Conservation (phyloP, 495 filamentous ascomycete genomes). For the Trichoderma reesei region DNA sequence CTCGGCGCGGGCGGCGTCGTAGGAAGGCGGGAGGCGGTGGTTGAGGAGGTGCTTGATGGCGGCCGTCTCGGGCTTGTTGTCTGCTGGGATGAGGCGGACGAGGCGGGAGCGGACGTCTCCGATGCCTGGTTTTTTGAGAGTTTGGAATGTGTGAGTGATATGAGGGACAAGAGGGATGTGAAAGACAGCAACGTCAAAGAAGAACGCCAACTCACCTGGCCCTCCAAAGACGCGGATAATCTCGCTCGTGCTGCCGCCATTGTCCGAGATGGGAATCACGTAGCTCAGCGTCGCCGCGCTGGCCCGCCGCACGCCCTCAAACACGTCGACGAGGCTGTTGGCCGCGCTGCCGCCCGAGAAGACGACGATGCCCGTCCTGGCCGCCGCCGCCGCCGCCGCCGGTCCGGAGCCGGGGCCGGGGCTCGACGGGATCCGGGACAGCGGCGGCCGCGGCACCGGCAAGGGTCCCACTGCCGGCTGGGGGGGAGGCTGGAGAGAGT, state of each 20-base stretch:
- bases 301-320: conserved; percentile 55
- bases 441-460: background rate
- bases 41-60: conserved; percentile 80
- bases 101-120: conserved; percentile 39
- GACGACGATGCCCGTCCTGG: conserved; percentile 51
- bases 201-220: conserved; percentile 36
- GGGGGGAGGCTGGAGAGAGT: background rate
- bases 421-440: background rate
- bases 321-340: conserved; percentile 89
- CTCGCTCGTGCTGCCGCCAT: conserved; percentile 87
- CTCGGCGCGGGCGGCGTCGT: conserved; percentile 47
- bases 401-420: background rate
- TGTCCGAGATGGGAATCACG: conserved; percentile 90
- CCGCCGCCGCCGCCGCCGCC: background rate
- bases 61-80: conserved; percentile 49
- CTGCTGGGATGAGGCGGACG: conserved; percentile 74
- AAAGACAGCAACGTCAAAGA: background rate
- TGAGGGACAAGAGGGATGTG: background rate
- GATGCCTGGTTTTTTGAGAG: conserved; percentile 36
- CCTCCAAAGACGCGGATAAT: conserved; percentile 88
- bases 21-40: conserved; percentile 58
- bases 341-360: conserved; percentile 87
- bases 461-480: too few species aligned
- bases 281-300: conserved; percentile 64
- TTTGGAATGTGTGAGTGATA: background rate